Conservation (phyloP, 2,329 filamentous ascomycete genomes). For the Penicillium sumatraense region DNA sequence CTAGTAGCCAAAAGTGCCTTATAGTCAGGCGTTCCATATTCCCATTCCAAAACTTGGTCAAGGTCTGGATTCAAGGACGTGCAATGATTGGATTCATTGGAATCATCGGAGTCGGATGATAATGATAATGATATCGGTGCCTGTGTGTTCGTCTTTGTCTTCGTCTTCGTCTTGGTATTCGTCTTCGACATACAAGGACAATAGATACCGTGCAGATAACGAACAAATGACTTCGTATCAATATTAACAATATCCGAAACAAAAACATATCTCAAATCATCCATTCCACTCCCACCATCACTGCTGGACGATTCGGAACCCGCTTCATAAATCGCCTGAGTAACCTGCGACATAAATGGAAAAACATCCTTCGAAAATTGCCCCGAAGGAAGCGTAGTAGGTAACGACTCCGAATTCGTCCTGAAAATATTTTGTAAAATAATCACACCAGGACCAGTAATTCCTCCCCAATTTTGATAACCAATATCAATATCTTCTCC, state of each 20-base stretch:
- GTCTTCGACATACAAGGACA: not conserved
- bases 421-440: not conserved
- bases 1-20: constrained; percentile 5
- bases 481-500: not conserved
- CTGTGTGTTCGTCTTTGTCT: no score
- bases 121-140: no score
- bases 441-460: not conserved
- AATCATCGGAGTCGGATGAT: no score
- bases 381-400: not conserved
- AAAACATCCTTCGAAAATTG: not conserved
- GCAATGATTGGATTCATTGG: no score
- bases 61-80: no score
- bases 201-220: no score
- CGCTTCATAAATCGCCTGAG: not conserved
- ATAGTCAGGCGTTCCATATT: not conserved
- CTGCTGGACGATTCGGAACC: no score
- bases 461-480: constrained; percentile 2
- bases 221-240: constrained; percentile 1
- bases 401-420: not conserved
- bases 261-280: not conserved
- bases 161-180: no score
- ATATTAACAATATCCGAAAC: constrained; percentile 2
- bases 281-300: no score
- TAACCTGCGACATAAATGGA: constrained; percentile 2
- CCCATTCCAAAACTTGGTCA: not conserved